A percentile compares a stretch with the other conserved stretches of the same genome.
These are phyloP conservation scores for Calonectria ilicicola DNA, from an alignment of 2,329 filamentous ascomycete species.

Conservation along the genomic window DNA sequence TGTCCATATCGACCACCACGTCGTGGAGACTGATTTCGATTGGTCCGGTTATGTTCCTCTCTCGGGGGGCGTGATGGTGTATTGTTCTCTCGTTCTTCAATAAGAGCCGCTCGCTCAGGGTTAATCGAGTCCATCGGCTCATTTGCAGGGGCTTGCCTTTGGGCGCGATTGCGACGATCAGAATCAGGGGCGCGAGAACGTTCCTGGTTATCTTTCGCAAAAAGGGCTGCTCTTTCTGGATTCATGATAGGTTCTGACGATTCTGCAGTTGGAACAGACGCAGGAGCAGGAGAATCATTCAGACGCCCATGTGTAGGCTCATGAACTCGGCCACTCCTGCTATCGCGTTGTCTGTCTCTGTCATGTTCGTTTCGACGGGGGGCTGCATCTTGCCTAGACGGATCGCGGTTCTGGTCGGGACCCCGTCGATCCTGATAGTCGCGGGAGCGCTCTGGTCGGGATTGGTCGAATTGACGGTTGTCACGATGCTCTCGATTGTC, in stretches of 20 bases:
- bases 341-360: slow-evolving; percentile 53
- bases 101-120: slow-evolving; percentile 60
- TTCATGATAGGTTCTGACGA: slow-evolving; percentile 63
- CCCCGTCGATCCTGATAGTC: slow-evolving; percentile 59
- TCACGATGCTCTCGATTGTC: slow-evolving; percentile 55
- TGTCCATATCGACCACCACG: slow-evolving; percentile 48
- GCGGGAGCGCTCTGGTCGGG: slow-evolving; percentile 55
- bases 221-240: slow-evolving; percentile 65
- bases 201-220: slow-evolving; percentile 51
- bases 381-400: slow-evolving; percentile 44
- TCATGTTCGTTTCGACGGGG: slow-evolving; percentile 56
- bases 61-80: slow-evolving; percentile 52
- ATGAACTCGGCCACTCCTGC: slow-evolving; percentile 40
- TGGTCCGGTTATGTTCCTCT: slow-evolving; percentile 59
- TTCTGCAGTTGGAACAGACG: slow-evolving; percentile 43
- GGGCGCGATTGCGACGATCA: slow-evolving; percentile 45
- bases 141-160: slow-evolving; percentile 39
- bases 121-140: slow-evolving; percentile 56
- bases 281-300: slow-evolving; percentile 43
- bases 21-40: slow-evolving; percentile 63
- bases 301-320: slow-evolving; percentile 41
- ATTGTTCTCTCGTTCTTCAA: slow-evolving; percentile 54
- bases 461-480: slow-evolving; percentile 52
- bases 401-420: slow-evolving; percentile 48
- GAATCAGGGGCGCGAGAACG: slow-evolving; percentile 43